Percentiles rank a stretch among this genome's conserved stretches.
Conservation (phyloP, 148 eudicot genomes). For the Diospyros kaki region DNA sequence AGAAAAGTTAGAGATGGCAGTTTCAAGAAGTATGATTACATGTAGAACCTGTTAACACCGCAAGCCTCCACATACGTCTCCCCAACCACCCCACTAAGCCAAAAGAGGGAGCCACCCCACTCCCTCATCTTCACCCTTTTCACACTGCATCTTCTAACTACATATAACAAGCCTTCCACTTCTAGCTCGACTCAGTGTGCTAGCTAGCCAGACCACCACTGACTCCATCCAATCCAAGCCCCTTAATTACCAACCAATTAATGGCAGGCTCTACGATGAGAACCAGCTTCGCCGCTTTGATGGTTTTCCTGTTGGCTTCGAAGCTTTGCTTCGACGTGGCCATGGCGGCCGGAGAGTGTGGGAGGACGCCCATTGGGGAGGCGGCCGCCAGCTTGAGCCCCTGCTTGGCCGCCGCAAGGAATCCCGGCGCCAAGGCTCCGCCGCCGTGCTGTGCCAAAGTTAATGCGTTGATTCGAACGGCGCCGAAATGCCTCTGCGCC, state of each 20-base stretch:
- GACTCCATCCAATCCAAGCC: conserved; percentile 1
- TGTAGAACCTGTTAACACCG: too few relatives aligned
- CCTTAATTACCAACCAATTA: background rate
- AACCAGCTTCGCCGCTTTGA: background rate
- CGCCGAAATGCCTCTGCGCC: conserved; percentile 52
- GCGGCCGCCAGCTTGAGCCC: conserved; percentile 46
- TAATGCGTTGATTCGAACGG: conserved; percentile 36
- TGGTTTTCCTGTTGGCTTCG: conserved; percentile 15
- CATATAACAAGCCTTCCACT: too few relatives aligned
- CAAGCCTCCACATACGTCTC: conserved; percentile 13
- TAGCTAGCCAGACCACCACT: background rate
- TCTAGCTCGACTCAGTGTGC: background rate
- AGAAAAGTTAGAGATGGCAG: too few relatives aligned
- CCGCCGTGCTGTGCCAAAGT: conserved; percentile 46
- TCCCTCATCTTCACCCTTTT: conserved; percentile 3
- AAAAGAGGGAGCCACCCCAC: too few relatives aligned
- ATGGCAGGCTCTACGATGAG: background rate
- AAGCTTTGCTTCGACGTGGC: background rate
- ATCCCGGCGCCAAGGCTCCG: conserved; percentile 30
- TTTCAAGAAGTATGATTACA: too few relatives aligned
- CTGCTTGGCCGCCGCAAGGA: conserved; percentile 38
- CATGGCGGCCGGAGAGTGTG: conserved; percentile 41
- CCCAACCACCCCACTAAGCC: conserved; percentile 25
- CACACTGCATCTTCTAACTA: background rate
- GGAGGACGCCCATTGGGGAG: conserved; percentile 31